These are phyloP conservation scores for Chalciporus pseudorubinellus DNA, from an alignment of 768 basidiomycete genomes.

Conservation along the genomic window DNA sequence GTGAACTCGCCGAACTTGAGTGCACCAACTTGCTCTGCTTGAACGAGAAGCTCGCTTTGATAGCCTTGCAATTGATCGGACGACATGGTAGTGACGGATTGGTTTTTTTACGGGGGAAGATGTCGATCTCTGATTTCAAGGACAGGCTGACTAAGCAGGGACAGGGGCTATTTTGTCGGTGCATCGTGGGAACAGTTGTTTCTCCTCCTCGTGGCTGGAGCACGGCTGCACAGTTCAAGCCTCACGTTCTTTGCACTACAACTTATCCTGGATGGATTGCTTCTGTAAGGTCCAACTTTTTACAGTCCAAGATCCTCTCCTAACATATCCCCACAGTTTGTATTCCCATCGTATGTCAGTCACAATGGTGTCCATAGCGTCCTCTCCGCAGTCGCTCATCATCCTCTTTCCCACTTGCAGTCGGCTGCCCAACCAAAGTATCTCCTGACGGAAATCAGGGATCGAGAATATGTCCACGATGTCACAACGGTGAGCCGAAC, in stretches of 20 bases:
- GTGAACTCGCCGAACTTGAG: constrained; percentile 91
- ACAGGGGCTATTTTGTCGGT: too few relatives aligned
- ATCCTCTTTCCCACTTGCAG: constrained; percentile 33
- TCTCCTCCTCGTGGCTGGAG: too few relatives aligned
- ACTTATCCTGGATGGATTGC: constrained; percentile 21
- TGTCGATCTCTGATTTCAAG: too few relatives aligned
- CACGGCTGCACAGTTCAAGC: too few relatives aligned
- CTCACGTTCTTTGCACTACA: too few relatives aligned
- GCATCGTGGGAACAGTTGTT: too few relatives aligned
- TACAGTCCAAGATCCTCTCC: constrained; percentile 25
- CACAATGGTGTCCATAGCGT: not conserved
- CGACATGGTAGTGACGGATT: constrained; percentile 15
- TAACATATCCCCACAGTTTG: constrained; percentile 41
- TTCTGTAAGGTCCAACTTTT: constrained; percentile 34
- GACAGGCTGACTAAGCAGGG: too few relatives aligned
- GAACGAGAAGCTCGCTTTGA: constrained; percentile 65
- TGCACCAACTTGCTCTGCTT: constrained; percentile 66
- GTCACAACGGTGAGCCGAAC: constrained; percentile 62
- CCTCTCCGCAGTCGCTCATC: constrained; percentile 11
- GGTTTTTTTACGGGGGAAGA: too few relatives aligned
- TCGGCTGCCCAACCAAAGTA: constrained; percentile 63
- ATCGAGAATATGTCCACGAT: constrained; percentile 63
- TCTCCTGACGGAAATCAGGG: constrained; percentile 53
- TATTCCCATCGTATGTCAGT: constrained; percentile 51
- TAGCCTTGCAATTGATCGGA: constrained; percentile 40